These are phyloP conservation scores for Irpex sp. DNA, from an alignment of 1,284 basidiomycete species.

Conservation along the genomic window DNA sequence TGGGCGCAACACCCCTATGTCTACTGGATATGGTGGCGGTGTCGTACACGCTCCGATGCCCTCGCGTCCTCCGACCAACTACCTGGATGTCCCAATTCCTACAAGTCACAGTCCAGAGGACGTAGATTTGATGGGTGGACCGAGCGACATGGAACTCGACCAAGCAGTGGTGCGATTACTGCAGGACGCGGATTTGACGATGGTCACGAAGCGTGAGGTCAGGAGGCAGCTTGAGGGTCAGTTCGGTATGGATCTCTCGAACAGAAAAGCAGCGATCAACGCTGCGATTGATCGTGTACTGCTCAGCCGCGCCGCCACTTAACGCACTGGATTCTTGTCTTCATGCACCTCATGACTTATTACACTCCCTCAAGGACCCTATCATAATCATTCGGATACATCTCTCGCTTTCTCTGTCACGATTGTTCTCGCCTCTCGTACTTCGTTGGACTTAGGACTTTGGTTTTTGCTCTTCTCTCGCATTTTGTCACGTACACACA, in stretches of 20 bases:
- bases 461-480: not conserved
- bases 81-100: slow-evolving; percentile 68
- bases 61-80: slow-evolving; percentile 69
- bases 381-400: slow-evolving; percentile 1
- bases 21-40: slow-evolving; percentile 16
- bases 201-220: slow-evolving; percentile 87
- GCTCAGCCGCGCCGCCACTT: slow-evolving; percentile 30
- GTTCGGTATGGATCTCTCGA: slow-evolving; percentile 69
- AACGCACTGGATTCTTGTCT: slow-evolving; percentile 2
- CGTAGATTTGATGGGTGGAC: slow-evolving; percentile 42
- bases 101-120: slow-evolving; percentile 49
- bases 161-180: slow-evolving; percentile 70
- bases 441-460: slow-evolving; percentile 5
- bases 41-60: slow-evolving; percentile 47
- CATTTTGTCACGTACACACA: not conserved
- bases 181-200: slow-evolving; percentile 77
- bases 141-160: slow-evolving; percentile 71
- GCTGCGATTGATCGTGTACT: slow-evolving; percentile 65
- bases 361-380: not conserved
- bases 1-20: slow-evolving; percentile 70
- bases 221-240: slow-evolving; percentile 76
- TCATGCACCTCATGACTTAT: not conserved
- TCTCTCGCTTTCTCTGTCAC: not conserved
- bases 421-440: not conserved
- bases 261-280: slow-evolving; percentile 68